Evolutionary conservation across 1,139 yeast genomes (phyloP).

Genomic region (Starmera stellimalicola): DNA sequence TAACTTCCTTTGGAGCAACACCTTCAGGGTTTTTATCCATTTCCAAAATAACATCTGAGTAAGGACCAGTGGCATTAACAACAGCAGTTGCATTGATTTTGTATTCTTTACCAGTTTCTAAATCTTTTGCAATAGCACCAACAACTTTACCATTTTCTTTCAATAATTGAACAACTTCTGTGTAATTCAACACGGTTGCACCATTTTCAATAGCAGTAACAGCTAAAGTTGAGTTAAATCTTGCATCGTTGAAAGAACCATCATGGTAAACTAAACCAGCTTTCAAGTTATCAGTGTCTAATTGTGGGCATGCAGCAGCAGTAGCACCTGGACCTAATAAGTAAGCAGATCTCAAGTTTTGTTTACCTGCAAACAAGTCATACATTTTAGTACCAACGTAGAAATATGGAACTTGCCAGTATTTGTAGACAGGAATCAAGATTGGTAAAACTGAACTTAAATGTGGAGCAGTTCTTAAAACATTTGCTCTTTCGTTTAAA

Average conservation of each 20-base stretch:
- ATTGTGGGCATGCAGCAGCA: conserved; percentile 76
- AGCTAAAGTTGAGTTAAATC: conserved; percentile 84
- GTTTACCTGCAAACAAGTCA: conserved; percentile 87
- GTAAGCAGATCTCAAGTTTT: conserved; percentile 75
- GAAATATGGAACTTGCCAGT: conserved; percentile 96
- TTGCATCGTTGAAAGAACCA: conserved; percentile 88
- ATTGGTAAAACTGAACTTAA: conserved; percentile 81
- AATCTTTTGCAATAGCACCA: conserved; percentile 72
- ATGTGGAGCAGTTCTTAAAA: conserved; percentile 90
- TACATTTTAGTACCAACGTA: conserved; percentile 88
- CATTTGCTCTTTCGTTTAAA: conserved; percentile 81
- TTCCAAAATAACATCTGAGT: conserved; percentile 73
- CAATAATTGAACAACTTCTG: conserved; percentile 66
- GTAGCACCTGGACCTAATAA: conserved; percentile 62
- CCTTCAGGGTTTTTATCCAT: conserved; percentile 75
- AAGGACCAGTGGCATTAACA: conserved; percentile 94
- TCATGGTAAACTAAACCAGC: conserved; percentile 93
- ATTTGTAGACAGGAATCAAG: conserved; percentile 88
- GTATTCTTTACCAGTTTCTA: conserved; percentile 58
- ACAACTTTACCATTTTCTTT: conserved; percentile 56
- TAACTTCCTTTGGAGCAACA: conserved; percentile 41
- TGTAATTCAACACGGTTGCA: conserved; percentile 83
- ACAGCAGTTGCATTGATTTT: conserved; percentile 61
- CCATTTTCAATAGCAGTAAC: conserved; percentile 80
- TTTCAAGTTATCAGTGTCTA: conserved; percentile 70